A percentile compares a stretch with the other conserved stretches of the same genome.
These are phyloP conservation scores for Bruguiera parviflora DNA, from an alignment of 345 rosid species.

Conservation along the genomic window DNA sequence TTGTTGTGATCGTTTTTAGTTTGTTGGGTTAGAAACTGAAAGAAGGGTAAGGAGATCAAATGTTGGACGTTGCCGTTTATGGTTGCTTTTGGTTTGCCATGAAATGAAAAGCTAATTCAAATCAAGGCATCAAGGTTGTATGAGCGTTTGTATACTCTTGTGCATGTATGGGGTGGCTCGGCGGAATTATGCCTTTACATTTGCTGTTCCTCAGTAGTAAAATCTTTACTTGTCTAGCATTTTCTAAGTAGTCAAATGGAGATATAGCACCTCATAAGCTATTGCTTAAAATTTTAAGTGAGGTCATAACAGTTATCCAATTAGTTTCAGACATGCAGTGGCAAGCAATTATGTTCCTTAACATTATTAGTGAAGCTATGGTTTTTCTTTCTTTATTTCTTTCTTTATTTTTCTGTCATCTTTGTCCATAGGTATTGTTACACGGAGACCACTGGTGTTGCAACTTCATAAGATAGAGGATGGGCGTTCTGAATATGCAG, in stretches of 20 bases:
- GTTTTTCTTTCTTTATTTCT: neutral
- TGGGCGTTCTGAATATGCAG: slow-evolving; percentile 77
- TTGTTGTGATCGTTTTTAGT: slow-evolving; percentile 1
- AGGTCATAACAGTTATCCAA: neutral
- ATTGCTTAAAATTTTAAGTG: slow-evolving; percentile 5
- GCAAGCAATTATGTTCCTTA: too few species aligned
- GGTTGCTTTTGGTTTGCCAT: neutral
- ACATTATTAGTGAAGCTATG: too few species aligned
- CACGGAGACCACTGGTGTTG: slow-evolving; percentile 93
- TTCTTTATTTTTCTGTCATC: neutral
- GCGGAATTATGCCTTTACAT: neutral
- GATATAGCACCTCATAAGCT: slow-evolving; percentile 6
- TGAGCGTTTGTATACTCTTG: neutral
- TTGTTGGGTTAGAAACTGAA: neutral
- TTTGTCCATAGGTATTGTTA: slow-evolving; percentile 69
- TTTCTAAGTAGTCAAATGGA: neutral
- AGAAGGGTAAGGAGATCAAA: neutral
- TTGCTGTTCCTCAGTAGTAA: neutral
- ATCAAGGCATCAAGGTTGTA: too few species aligned
- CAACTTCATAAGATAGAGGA: slow-evolving; percentile 88
- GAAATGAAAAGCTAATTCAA: neutral
- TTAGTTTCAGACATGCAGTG: neutral
- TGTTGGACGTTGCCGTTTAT: slow-evolving; percentile 17
- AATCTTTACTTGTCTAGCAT: neutral
- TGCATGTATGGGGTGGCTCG: neutral